phyloP scores from a whole-genome alignment of 129 eudicot genomes.

The Escallonia herrerae region DNA sequence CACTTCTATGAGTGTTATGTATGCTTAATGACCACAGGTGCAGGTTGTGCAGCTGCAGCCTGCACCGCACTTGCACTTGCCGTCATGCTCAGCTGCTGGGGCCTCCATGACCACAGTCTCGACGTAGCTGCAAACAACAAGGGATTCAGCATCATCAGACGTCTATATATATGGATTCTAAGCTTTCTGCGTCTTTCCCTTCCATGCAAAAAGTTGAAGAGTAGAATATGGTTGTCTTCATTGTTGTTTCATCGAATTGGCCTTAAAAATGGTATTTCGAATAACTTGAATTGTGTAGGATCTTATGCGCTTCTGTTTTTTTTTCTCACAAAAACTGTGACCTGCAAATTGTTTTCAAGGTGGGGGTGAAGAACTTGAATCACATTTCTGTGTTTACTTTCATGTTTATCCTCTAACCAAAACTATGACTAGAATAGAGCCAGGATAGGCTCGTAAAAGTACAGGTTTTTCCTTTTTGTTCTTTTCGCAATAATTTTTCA shows the following conservation, averaged over 20 bases:
- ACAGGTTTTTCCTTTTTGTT: neutral
- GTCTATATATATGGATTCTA: neutral
- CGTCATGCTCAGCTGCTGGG: conserved; percentile 41
- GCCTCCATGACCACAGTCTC: conserved; percentile 37
- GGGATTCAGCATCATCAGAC: neutral
- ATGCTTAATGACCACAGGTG: conserved; percentile 42
- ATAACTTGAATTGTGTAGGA: no score
- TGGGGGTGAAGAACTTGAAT: no score
- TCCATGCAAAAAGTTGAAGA: neutral
- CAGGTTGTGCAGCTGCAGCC: conserved; percentile 57
- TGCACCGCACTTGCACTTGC: conserved; percentile 66
- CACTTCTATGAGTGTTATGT: neutral
- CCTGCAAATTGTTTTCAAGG: no score
- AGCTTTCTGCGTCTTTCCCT: neutral
- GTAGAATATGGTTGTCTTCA: neutral
- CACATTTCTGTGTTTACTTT: no score
- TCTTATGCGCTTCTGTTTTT: no score
- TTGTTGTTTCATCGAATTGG: no score
- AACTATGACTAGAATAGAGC: no score
- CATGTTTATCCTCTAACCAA: neutral
- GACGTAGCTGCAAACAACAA: conserved; percentile 30
- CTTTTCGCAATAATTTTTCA: neutral
- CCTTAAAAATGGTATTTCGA: no score
- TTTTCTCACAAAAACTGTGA: no score
- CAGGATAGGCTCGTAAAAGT: no score